These are phyloP conservation scores for Pestalotiopsis sp. DNA, from an alignment of 2,329 filamentous ascomycete species.

Conservation along the genomic window DNA sequence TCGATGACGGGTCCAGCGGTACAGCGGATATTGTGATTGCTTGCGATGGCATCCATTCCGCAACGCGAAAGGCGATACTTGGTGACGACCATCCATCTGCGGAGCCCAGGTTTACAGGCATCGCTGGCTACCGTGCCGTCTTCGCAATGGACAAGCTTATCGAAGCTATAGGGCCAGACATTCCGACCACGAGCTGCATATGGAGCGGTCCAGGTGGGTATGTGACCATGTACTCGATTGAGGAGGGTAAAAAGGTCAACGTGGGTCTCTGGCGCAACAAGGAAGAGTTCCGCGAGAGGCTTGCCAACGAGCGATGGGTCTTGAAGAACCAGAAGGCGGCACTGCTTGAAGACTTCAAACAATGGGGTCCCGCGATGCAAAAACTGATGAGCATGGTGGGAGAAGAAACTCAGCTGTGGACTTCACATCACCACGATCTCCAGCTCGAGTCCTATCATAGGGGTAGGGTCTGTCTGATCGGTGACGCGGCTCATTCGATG, in stretches of 20 bases:
- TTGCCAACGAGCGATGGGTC: slow-evolving; percentile 11
- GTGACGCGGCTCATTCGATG: slow-evolving; percentile 9
- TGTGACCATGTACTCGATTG: slow-evolving; percentile 11
- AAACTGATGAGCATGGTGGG: slow-evolving; percentile 10
- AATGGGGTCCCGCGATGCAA: slow-evolving; percentile 10
- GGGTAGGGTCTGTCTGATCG: slow-evolving; percentile 4
- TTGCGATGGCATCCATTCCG: slow-evolving; percentile 56
- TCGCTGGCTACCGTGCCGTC: slow-evolving; percentile 5
- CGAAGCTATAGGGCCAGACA: slow-evolving; percentile 3
- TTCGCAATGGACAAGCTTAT: slow-evolving; percentile 6
- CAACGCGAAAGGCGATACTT: slow-evolving; percentile 31
- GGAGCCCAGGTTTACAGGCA: slow-evolving; percentile 3
- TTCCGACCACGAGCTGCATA: slow-evolving; percentile 7
- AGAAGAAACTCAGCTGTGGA: slow-evolving; percentile 2
- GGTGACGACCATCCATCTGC: not conserved
- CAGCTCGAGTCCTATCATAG: slow-evolving; percentile 1
- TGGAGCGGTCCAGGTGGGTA: slow-evolving; percentile 10
- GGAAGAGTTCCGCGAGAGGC: not conserved
- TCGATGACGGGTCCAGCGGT: slow-evolving; percentile 47
- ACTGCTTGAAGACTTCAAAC: not conserved
- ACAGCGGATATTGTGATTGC: slow-evolving; percentile 52
- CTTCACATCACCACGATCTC: slow-evolving; percentile 5
- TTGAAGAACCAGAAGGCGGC: slow-evolving; percentile 6
- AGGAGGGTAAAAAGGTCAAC: slow-evolving; percentile 8
- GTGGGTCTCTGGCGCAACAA: slow-evolving; percentile 5